Conservation (phyloP, 176 grass and related monocot genomes). For the Chrysopogon serrulatus region DNA sequence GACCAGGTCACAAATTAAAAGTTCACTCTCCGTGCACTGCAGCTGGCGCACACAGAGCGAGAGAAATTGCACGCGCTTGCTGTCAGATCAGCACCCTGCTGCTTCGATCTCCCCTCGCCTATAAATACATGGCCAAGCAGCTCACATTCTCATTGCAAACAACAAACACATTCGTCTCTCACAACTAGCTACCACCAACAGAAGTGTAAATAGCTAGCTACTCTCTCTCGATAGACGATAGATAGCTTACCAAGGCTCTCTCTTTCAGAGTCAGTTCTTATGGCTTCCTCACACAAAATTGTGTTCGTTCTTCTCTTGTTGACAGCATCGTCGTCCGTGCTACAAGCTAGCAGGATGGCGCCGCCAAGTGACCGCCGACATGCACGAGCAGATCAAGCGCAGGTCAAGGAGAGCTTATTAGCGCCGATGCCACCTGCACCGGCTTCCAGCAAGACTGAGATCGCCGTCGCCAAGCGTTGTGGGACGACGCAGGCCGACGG, state of each 20-base stretch:
- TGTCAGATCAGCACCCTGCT: background rate
- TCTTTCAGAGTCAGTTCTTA: background rate
- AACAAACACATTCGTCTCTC: background rate
- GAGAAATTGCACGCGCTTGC: background rate
- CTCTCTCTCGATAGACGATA: background rate
- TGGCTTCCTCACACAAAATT: conserved; percentile 17
- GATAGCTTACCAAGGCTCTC: background rate
- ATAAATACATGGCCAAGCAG: conserved; percentile 19
- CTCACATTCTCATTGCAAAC: background rate
- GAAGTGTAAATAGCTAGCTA: background rate
- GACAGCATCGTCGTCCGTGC: background rate
- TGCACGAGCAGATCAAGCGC: background rate
- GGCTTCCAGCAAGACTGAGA: background rate
- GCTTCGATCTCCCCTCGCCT: background rate
- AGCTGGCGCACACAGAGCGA: background rate
- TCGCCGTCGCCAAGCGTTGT: background rate
- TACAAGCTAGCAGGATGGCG: background rate
- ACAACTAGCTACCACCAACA: background rate
- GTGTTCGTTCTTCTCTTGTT: background rate
- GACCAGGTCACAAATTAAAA: background rate
- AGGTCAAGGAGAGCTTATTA: background rate
- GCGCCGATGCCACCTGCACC: background rate
- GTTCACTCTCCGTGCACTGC: background rate
- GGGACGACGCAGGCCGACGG: background rate
- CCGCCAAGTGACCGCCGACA: background rate